Evolutionary conservation across 1,139 yeast genomes (phyloP).

Genomic region (Yamadazyma spencermartinsiae): DNA sequence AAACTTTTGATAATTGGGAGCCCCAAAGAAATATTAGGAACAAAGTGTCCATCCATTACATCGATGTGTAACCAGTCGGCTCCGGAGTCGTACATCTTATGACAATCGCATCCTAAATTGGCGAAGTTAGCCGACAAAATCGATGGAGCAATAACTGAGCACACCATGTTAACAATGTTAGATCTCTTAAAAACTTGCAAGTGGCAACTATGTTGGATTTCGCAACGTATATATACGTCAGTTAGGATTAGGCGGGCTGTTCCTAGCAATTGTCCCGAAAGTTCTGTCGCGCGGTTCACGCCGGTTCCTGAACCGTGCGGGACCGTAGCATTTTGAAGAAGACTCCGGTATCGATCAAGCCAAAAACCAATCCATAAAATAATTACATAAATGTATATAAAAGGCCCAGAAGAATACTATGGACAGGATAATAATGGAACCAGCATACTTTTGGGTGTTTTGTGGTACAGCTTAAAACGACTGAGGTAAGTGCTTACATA

Average conservation of each 20-base stretch:
- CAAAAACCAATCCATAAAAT: too few species aligned
- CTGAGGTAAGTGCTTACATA: too few species aligned
- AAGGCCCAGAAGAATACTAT: too few species aligned
- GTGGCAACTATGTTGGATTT: too few species aligned
- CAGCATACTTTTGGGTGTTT: too few species aligned
- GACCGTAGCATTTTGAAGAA: not conserved
- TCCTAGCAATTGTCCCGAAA: constrained; percentile 1
- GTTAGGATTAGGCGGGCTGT: not conserved
- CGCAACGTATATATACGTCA: too few species aligned
- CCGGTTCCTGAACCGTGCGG: not conserved
- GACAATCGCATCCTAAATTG: constrained; percentile 84
- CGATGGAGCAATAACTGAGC: constrained; percentile 92
- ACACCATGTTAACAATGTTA: constrained; percentile 55
- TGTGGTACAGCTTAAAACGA: too few species aligned
- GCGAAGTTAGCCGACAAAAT: constrained; percentile 94
- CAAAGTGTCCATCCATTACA: constrained; percentile 98
- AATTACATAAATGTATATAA: too few species aligned
- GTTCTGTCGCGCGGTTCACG: constrained; percentile 1
- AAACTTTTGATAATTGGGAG: constrained; percentile 84
- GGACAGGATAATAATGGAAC: too few species aligned
- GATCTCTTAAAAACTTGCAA: too few species aligned
- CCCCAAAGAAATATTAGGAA: constrained; percentile 93
- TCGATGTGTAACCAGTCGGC: constrained; percentile 98
- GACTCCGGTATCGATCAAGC: not conserved
- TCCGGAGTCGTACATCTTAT: constrained; percentile 65